phyloP scores from a whole-genome alignment of 2,329 filamentous ascomycete species.

The Colletotrichum salicis region DNA sequence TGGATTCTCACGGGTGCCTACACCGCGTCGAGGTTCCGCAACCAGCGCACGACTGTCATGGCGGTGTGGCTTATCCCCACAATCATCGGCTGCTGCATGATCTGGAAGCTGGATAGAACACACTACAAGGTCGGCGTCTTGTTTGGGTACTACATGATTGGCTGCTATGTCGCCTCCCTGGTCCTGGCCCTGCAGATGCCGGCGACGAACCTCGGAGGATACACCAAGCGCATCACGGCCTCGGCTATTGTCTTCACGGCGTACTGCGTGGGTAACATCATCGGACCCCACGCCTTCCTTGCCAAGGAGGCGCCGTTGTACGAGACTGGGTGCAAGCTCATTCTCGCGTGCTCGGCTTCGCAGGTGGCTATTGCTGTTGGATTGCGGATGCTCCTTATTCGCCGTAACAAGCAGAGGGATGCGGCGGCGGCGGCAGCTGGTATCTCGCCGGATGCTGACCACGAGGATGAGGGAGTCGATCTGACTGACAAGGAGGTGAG shows the following conservation, averaged over 20 bases:
- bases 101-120: slow-evolving; percentile 59
- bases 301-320: slow-evolving; percentile 58
- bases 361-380: slow-evolving; percentile 51
- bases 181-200: slow-evolving; percentile 65
- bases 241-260: slow-evolving; percentile 59
- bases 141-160: slow-evolving; percentile 62
- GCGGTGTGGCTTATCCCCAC: slow-evolving; percentile 62
- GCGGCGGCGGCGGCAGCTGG: slow-evolving; percentile 38
- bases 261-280: slow-evolving; percentile 58
- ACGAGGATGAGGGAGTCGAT: slow-evolving; percentile 45
- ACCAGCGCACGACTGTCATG: slow-evolving; percentile 64
- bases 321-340: slow-evolving; percentile 61
- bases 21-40: slow-evolving; percentile 60
- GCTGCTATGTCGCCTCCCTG: slow-evolving; percentile 60
- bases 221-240: slow-evolving; percentile 58
- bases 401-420: slow-evolving; percentile 52
- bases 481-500: slow-evolving; percentile 52
- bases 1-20: slow-evolving; percentile 64
- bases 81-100: slow-evolving; percentile 57
- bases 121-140: slow-evolving; percentile 58
- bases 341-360: slow-evolving; percentile 56
- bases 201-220: slow-evolving; percentile 58
- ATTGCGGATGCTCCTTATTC: slow-evolving; percentile 48
- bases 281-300: slow-evolving; percentile 58
- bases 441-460: slow-evolving; percentile 30